A percentile compares a stretch with the other conserved stretches of the same genome.
Conservation (phyloP, 768 basidiomycete genomes). For the Tulasnella sp. region DNA sequence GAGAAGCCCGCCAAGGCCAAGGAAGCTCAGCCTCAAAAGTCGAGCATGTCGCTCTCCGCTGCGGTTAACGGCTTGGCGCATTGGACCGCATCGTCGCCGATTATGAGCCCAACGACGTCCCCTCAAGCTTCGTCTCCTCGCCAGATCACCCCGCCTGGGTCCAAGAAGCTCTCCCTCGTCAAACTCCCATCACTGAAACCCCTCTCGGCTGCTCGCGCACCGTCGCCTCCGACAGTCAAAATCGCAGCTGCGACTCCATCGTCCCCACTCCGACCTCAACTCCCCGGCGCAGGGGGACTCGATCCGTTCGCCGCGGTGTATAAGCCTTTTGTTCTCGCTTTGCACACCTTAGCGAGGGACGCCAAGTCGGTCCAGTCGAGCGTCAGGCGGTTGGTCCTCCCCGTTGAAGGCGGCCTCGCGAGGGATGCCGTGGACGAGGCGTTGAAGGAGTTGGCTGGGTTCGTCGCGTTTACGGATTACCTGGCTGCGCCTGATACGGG, state of each 20-base stretch:
- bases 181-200: constrained; percentile 7
- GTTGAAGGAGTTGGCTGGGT: constrained; percentile 52
- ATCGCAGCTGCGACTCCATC: constrained; percentile 8
- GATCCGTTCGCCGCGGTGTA: neutral
- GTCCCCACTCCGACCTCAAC: neutral
- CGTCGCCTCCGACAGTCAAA: constrained; percentile 24
- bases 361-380: constrained; percentile 56
- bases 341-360: constrained; percentile 50
- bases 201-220: neutral
- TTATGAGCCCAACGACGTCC: neutral
- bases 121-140: neutral
- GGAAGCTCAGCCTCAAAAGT: constrained; percentile 17
- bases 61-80: neutral
- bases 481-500: neutral
- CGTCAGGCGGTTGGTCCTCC: constrained; percentile 53
- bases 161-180: constrained; percentile 31
- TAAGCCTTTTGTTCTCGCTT: constrained; percentile 44
- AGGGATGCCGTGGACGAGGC: constrained; percentile 76
- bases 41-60: neutral
- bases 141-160: constrained; percentile 11
- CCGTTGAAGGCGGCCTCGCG: constrained; percentile 48
- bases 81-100: neutral
- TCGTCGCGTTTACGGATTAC: constrained; percentile 51
- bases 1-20: neutral
- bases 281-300: neutral